phyloP scores from a whole-genome alignment of 2,329 filamentous ascomycete genomes.

The Ophiostoma quercus region DNA sequence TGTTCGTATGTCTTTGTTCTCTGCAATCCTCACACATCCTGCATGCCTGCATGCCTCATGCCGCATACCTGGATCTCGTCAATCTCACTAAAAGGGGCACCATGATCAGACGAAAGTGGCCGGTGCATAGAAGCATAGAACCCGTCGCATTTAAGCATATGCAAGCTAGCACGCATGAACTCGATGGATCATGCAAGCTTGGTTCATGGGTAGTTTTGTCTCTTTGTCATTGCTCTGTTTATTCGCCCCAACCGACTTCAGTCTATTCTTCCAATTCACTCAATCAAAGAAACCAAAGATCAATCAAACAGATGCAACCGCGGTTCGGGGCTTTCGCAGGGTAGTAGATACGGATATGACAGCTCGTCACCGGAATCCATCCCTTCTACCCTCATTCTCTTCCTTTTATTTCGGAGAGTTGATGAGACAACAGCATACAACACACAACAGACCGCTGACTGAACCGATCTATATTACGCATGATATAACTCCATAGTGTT shows the following conservation, averaged over 20 bases:
- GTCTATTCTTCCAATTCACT: neutral
- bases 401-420: neutral
- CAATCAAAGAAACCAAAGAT: neutral
- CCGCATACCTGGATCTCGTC: neutral
- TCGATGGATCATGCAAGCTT: conserved; percentile 8
- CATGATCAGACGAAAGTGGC: conserved; percentile 5
- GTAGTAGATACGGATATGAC: neutral
- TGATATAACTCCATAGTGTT: neutral
- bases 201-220: neutral
- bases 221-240: neutral
- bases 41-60: no score
- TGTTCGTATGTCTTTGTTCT: neutral
- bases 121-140: neutral
- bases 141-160: neutral
- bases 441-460: neutral
- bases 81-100: neutral
- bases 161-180: conserved; percentile 3
- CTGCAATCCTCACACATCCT: neutral
- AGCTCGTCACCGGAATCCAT: neutral
- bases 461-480: neutral
- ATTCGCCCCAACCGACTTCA: neutral
- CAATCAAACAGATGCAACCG: neutral
- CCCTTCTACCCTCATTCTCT: neutral
- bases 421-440: neutral
- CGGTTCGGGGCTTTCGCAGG: neutral